Percentiles rank a stretch among this genome's conserved stretches.
Conservation (phyloP, 1,284 basidiomycete species). For the Spongiforma sp. region DNA sequence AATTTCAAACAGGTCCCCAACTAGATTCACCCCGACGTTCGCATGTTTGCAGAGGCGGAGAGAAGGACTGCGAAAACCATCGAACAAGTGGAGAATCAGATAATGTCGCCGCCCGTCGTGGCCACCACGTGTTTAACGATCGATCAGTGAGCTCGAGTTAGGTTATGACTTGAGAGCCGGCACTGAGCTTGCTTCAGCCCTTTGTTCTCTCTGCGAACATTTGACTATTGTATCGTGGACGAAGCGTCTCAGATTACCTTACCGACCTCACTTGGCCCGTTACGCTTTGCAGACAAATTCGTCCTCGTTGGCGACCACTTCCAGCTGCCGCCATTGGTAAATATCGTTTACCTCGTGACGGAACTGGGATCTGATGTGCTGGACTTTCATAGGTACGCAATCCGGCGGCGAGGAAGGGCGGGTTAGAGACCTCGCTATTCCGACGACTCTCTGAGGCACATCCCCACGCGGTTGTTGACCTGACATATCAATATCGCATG, state of each 20-base stretch:
- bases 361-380: background rate
- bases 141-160: slow-evolving; percentile 75
- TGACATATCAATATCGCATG: slow-evolving; percentile 95
- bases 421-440: slow-evolving; percentile 92
- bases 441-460: slow-evolving; percentile 86
- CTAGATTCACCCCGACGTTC: slow-evolving; percentile 82
- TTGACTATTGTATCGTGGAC: slow-evolving; percentile 98
- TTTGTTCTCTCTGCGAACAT: slow-evolving; percentile 82
- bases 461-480: slow-evolving; percentile 81
- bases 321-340: slow-evolving; percentile 92
- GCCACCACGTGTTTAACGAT: slow-evolving; percentile 95
- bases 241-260: slow-evolving; percentile 98
- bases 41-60: slow-evolving; percentile 70
- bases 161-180: background rate
- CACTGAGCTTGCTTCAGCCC: slow-evolving; percentile 54
- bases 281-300: slow-evolving; percentile 90
- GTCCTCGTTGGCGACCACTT: slow-evolving; percentile 97
- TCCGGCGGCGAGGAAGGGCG: slow-evolving; percentile 78
- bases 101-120: slow-evolving; percentile 90
- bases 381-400: slow-evolving; percentile 77
- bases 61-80: slow-evolving; percentile 62
- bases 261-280: slow-evolving; percentile 93
- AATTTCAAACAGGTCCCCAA: background rate
- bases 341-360: background rate
- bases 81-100: slow-evolving; percentile 78